Evolutionary conservation across 345 rosid species (phyloP).

Genomic region (Acer saccharum): DNA sequence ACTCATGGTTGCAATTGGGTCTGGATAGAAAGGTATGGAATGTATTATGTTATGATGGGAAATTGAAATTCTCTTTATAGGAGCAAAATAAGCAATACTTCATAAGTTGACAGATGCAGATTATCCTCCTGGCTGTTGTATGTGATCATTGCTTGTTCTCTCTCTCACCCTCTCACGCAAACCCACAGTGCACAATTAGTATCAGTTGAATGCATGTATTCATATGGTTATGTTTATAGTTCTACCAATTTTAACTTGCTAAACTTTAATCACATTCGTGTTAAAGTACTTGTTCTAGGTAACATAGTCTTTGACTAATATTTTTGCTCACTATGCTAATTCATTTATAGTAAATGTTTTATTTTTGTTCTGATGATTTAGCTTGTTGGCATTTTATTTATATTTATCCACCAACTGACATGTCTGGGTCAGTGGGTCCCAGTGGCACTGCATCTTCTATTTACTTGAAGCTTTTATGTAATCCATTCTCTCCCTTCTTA

Average conservation of each 20-base stretch:
- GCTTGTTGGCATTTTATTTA: not conserved
- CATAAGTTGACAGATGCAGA: not conserved
- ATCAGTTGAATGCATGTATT: not conserved
- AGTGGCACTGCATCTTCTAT: not conserved
- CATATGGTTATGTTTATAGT: not conserved
- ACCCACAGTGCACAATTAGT: not conserved
- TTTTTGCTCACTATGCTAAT: not conserved
- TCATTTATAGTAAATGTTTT: not conserved
- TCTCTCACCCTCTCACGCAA: not conserved
- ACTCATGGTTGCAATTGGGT: not conserved
- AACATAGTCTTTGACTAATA: not conserved
- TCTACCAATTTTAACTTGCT: not conserved
- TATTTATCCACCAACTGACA: not conserved
- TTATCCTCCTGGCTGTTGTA: not conserved
- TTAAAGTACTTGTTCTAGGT: not conserved
- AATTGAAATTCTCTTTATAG: not conserved
- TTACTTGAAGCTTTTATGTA: not conserved
- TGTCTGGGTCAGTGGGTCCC: not conserved
- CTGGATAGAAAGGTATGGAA: not conserved
- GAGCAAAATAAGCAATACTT: not conserved
- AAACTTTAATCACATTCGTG: not conserved
- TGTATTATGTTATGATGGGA: not conserved
- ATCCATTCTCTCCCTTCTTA: not conserved
- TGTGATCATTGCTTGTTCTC: constrained; percentile 4
- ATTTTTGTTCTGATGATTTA: not conserved